Base-by-base conservation (phyloP, 1,284 basidiomycete genomes). In the Trichosporon sp. region DNA sequence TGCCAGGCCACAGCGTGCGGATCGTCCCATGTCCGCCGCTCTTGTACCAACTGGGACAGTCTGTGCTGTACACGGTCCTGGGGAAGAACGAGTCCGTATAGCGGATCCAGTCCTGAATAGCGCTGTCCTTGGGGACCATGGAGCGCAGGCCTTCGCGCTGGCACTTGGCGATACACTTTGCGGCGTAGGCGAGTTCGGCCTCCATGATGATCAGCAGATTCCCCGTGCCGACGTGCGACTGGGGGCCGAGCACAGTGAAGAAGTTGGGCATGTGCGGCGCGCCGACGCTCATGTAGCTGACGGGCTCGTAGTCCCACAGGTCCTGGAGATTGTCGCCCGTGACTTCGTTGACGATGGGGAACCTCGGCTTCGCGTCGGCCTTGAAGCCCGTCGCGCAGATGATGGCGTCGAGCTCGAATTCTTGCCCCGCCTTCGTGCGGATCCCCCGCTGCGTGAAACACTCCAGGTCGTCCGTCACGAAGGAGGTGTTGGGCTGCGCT, bases 381-480 rank as follows among this genome's bases (percentile, higher is more conserved):
- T 81, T 77, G 71, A 79, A 82, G n/a, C 74, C 81, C 2, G 78
- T 79, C 4, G 78, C 78, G 70, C 78, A 79, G 56, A 78, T 73
- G 64, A 79, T 74, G 21, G 76, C 74, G 72, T 79, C 78, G 19
- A 79, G 71, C 67, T 78, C 74, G 32, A 68, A 72, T 67, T 79
- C 76, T 16, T 72, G 68, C 1, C 71, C 71, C 5, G 70, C 59
- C 46, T 69, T 66, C 31, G 76, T 75, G 14, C 73, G 68, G 56
- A 79, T 70, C 2, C 78, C 78, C 43, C 70, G 74, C 68, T 75
- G 74, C 2, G 77, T 78, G 19, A 79, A 74, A 32, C 68, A 64
- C 40, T 69, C 69, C 66, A 79, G 71, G 68, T 74, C 75, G 5
- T 73, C 67, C 10, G 68, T 64, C 40, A 74, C 74, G 40, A 80